Evolutionary conservation across 208 protist genomes (phyloP), one percentile per base, ranked within the genome.

Genomic region (Wallacemonas sp.): DNA sequence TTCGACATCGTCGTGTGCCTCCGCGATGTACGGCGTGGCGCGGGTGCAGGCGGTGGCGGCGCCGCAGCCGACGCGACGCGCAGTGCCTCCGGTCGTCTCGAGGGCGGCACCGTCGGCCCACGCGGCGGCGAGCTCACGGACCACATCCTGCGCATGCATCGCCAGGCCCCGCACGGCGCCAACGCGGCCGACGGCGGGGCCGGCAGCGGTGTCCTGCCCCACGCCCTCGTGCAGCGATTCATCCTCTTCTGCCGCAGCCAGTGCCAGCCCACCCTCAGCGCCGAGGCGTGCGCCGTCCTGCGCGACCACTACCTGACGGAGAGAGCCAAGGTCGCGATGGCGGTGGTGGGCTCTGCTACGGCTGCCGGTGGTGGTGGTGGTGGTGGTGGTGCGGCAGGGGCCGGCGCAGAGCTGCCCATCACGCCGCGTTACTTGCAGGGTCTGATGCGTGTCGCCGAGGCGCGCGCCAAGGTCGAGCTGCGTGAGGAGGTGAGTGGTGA

Each of bases 1-100:
- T 99, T 99, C 70, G 99, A 99, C 76, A 85, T 99, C 21, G 86
- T 99, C 30, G 99, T 99, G 0, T 94, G 88, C 29, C 73, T 94
- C 30, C 83, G 80, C 52, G 80, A 89, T 49, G 64, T 74, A 23
- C 75, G 34, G 5, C 43, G 48, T 24, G 61, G 46, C n/a, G 43
- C 62, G 52, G 8, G 33, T 33, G 11, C 57, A 55, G 12, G 61
- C 3, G 52, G 52, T 17, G 29, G n/a, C 3, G 14, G 26, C 30
- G 11, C 14, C 17, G 1, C 17, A 5, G 30, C 4, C 4, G 32
- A 4, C 12, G 36, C 9, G 36, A 17, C 36, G 9, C 6, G 36
- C 36, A 14, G 14, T 14, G 36, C 36, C 9, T 41, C 36, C 36
- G 9, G 36, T 17, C 14, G 6, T 41, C 36, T 17, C 36, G 36